These are phyloP conservation scores for Adiantum capillusveneris DNA, from an alignment of 75 land plant species.

Conservation along the genomic window DNA sequence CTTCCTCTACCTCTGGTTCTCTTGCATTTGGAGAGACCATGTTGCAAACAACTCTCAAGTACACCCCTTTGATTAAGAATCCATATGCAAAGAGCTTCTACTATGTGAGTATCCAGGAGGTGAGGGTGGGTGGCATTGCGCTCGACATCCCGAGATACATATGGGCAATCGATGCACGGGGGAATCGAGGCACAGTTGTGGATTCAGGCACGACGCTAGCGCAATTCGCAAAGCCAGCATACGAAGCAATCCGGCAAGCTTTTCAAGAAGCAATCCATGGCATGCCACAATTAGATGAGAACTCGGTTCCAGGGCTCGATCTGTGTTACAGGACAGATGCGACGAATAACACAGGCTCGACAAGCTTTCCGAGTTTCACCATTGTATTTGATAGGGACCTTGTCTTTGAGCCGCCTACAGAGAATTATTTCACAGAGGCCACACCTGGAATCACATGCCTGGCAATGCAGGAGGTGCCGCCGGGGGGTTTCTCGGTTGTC, in stretches of 20 bases:
- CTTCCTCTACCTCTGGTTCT: conserved; percentile 32
- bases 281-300: conserved; percentile 25
- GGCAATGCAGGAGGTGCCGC: background rate
- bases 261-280: conserved; percentile 12
- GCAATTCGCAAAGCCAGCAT: conserved; percentile 33
- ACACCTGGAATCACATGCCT: conserved; percentile 41
- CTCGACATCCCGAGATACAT: conserved; percentile 29
- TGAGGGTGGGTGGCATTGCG: conserved; percentile 20
- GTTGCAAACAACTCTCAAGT: background rate
- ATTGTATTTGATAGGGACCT: conserved; percentile 35
- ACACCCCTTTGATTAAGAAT: conserved; percentile 49
- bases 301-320: conserved; percentile 33
- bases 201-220: conserved; percentile 77
- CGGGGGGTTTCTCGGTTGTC: conserved; percentile 26
- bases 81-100: conserved; percentile 43
- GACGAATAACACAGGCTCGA: background rate
- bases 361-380: conserved; percentile 28
- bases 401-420: conserved; percentile 33
- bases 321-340: conserved; percentile 45
- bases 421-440: conserved; percentile 49
- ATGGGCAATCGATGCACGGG: conserved; percentile 47
- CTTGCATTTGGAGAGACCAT: conserved; percentile 34
- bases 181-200: conserved; percentile 60
- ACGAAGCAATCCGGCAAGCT: conserved; percentile 29
- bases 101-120: conserved; percentile 34